Base-by-base conservation (phyloP, 225 moss, liverwort and hornwort genomes). In the Polytrichum commune region DNA sequence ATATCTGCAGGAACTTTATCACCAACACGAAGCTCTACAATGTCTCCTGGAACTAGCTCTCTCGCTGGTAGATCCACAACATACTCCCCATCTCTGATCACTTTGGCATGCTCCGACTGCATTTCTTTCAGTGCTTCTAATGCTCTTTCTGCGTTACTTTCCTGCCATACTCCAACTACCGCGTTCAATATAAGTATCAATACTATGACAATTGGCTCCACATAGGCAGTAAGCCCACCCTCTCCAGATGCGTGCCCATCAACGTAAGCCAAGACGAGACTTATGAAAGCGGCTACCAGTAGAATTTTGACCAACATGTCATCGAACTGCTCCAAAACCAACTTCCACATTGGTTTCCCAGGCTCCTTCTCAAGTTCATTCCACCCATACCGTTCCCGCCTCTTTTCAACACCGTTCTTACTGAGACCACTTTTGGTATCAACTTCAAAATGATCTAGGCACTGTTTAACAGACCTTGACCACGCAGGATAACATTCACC, bases 1-100 rank as follows among this genome's bases (percentile, higher is more conserved):
- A 96, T 89, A 55, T 96, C 95, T 22, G 95, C 95, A 20, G 95
- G 95, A 63, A 85, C 93, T 72, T 93, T 96, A 73, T 96, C 95
- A 33, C 95, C 95, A 6, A 96, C 95, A 33, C 93, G 81, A n/a
- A 96, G 86, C 35, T 91, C 95, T 3, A 96, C 93, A 13, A 96
- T 72, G 74, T 96, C 95, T 7, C 95, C 95, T 22, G 95, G 95
- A 33, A 96, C 95, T 62, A 96, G 86, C 76, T 96, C 95, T 71
- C 91, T 79, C 0, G 95, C 93, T 2, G 86, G 85, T 57, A 96
- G 74, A 66, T 93, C 93, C 18, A 90, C 83, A 64, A 84, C 63
- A 53, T 74, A 85, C 1, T 73, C 55, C 28, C 95, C 90, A 30
- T 89, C 85, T 68, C 95, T 74, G 8, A 79, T 72, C 4, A 90